Conservation (phyloP, 805 yeast species). For the Hemisphaericaspora nanyangensis region DNA sequence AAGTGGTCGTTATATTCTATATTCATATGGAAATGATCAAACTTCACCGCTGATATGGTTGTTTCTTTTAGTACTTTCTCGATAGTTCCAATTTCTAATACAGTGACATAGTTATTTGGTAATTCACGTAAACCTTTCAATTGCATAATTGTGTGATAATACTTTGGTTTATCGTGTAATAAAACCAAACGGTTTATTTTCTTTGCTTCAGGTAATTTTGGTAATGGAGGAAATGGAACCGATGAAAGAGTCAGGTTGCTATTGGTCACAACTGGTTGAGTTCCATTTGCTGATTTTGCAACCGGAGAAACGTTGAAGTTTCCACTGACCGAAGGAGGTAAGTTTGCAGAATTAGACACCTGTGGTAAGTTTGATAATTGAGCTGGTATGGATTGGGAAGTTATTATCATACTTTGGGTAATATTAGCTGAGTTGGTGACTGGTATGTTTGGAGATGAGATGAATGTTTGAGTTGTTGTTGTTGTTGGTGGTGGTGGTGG, state of each 20-base stretch:
- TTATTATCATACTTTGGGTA: background rate
- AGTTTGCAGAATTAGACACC: background rate
- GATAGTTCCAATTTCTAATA: conserved; percentile 18
- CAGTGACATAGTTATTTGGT: conserved; percentile 15
- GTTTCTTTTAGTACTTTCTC: conserved; percentile 8
- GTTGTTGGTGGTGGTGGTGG: no score
- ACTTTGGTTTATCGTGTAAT: conserved; percentile 25
- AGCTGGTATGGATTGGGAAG: background rate
- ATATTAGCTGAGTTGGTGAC: background rate
- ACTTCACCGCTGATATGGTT: conserved; percentile 11
- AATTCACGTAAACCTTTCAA: conserved; percentile 19
- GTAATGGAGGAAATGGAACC: background rate
- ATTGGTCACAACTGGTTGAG: background rate
- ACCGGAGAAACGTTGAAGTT: background rate
- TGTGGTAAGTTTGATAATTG: background rate
- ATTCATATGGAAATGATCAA: conserved; percentile 23
- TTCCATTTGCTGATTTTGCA: background rate
- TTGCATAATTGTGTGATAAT: conserved; percentile 23
- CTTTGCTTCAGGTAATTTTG: conserved; percentile 1
- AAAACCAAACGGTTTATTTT: conserved; percentile 12
- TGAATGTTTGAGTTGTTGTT: no score
- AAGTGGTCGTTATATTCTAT: conserved; percentile 30
- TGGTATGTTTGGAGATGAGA: background rate
- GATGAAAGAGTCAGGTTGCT: no score
- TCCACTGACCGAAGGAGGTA: background rate